Percentiles rank a stretch among this genome's conserved stretches.
Conservation (phyloP, 2,329 filamentous ascomycete genomes). For the Ophiosphaerella herpotricha region DNA sequence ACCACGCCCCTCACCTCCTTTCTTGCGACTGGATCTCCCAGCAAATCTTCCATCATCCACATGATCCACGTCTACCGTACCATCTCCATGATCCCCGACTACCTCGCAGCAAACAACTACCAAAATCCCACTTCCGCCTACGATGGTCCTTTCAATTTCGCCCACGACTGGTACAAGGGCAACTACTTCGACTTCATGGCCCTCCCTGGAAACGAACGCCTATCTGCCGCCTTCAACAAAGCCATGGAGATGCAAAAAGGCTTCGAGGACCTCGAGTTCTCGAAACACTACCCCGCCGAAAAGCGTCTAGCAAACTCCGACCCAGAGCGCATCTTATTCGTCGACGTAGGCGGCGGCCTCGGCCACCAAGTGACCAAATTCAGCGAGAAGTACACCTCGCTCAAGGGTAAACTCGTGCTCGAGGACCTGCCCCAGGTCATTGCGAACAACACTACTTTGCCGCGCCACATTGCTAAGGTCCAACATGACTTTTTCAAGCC, state of each 20-base stretch:
- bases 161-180: slow-evolving; percentile 9
- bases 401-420: slow-evolving; percentile 18
- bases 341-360: slow-evolving; percentile 23
- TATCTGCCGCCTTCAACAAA: slow-evolving; percentile 32
- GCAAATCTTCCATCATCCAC: slow-evolving; percentile 8
- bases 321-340: slow-evolving; percentile 12
- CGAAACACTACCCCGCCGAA: slow-evolving; percentile 15
- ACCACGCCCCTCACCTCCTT: slow-evolving; percentile 3
- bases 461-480: slow-evolving; percentile 4
- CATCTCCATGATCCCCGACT: slow-evolving; percentile 25
- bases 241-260: slow-evolving; percentile 25
- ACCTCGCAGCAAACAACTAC: slow-evolving; percentile 35
- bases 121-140: slow-evolving; percentile 30
- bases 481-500: slow-evolving; percentile 24
- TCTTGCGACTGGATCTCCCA: slow-evolving; percentile 11
- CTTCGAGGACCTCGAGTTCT: slow-evolving; percentile 9
- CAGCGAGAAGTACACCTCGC: slow-evolving; percentile 3
- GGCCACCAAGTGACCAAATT: slow-evolving; percentile 20
- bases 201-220: slow-evolving; percentile 11
- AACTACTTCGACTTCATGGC: slow-evolving; percentile 34
- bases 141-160: slow-evolving; percentile 32
- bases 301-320: slow-evolving; percentile 13
- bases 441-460: slow-evolving; percentile 3
- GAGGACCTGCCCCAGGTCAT: slow-evolving; percentile 22
- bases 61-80: slow-evolving; percentile 8